phyloP scores from a whole-genome alignment of 2,329 filamentous ascomycete species.

The Ramularia endophylla region DNA sequence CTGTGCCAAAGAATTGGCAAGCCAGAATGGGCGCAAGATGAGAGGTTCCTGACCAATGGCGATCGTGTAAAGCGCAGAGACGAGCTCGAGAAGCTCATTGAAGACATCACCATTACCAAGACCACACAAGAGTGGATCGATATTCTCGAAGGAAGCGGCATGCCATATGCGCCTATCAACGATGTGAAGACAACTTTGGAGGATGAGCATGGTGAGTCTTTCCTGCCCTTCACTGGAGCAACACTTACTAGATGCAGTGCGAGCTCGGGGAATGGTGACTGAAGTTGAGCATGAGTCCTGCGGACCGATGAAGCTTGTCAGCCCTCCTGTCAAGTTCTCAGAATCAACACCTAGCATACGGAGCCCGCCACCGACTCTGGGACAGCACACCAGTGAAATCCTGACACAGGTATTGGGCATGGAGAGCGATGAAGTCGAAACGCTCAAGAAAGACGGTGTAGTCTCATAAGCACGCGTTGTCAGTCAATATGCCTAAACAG shows the following conservation, averaged over 20 bases:
- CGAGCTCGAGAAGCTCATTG: slow-evolving; percentile 72
- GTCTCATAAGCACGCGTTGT: slow-evolving; percentile 40
- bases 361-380: slow-evolving; percentile 73
- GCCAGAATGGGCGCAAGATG: slow-evolving; percentile 53
- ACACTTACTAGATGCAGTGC: slow-evolving; percentile 36
- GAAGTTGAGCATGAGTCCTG: slow-evolving; percentile 78
- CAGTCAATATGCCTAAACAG: too few relatives aligned
- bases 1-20: slow-evolving; percentile 53
- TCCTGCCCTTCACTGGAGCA: neutral
- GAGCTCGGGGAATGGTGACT: slow-evolving; percentile 80
- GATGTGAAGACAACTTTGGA: slow-evolving; percentile 80
- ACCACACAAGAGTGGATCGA: slow-evolving; percentile 86
- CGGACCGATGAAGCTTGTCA: slow-evolving; percentile 82
- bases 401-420: slow-evolving; percentile 59
- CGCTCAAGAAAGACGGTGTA: slow-evolving; percentile 60
- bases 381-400: slow-evolving; percentile 80
- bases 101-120: slow-evolving; percentile 64
- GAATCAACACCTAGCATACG: slow-evolving; percentile 71
- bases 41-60: slow-evolving; percentile 54
- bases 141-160: slow-evolving; percentile 78
- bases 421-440: slow-evolving; percentile 52
- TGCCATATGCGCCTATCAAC: slow-evolving; percentile 94
- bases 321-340: slow-evolving; percentile 92
- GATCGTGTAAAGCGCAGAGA: slow-evolving; percentile 62
- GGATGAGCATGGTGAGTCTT: slow-evolving; percentile 67